A percentile compares a stretch with the other conserved stretches of the same genome.
These are phyloP conservation scores for Aspergillus sojae DNA, from an alignment of 2,329 filamentous ascomycete species.

Conservation along the genomic window DNA sequence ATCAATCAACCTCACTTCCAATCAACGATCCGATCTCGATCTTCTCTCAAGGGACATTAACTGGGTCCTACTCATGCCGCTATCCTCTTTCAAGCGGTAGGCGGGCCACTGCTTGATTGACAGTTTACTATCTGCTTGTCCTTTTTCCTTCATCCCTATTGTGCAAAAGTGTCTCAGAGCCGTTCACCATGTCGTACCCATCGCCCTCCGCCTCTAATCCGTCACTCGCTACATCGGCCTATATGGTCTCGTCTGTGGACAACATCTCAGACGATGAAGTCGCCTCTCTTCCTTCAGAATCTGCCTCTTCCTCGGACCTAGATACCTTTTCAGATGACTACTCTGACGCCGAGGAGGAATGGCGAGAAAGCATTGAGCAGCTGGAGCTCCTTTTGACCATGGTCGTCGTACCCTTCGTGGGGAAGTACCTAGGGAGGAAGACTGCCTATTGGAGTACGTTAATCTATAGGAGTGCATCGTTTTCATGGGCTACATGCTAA, in stretches of 20 bases:
- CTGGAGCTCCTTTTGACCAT: slow-evolving; percentile 90
- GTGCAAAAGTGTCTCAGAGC: slow-evolving; percentile 10
- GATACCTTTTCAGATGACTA: slow-evolving; percentile 56
- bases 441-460: slow-evolving; percentile 90
- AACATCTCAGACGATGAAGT: slow-evolving; percentile 43
- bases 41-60: neutral
- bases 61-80: slow-evolving; percentile 22
- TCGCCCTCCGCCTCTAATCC: slow-evolving; percentile 33
- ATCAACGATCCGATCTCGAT: neutral
- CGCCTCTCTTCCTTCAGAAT: slow-evolving; percentile 47
- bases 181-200: slow-evolving; percentile 32
- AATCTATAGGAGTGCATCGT: too few species aligned
- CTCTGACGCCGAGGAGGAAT: slow-evolving; percentile 90
- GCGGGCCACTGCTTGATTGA: slow-evolving; percentile 40
- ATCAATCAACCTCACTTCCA: slow-evolving; percentile 1
- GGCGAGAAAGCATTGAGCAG: slow-evolving; percentile 92
- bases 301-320: slow-evolving; percentile 41
- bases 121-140: slow-evolving; percentile 14
- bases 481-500: neutral
- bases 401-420: slow-evolving; percentile 89
- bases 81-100: slow-evolving; percentile 31
- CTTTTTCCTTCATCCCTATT: neutral
- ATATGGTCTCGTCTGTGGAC: slow-evolving; percentile 41
- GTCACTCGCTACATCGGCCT: slow-evolving; percentile 43
- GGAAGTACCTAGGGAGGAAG: slow-evolving; percentile 92